Base-by-base conservation (phyloP, 2,329 filamentous ascomycete species). In the Colletotrichum coccodes region DNA sequence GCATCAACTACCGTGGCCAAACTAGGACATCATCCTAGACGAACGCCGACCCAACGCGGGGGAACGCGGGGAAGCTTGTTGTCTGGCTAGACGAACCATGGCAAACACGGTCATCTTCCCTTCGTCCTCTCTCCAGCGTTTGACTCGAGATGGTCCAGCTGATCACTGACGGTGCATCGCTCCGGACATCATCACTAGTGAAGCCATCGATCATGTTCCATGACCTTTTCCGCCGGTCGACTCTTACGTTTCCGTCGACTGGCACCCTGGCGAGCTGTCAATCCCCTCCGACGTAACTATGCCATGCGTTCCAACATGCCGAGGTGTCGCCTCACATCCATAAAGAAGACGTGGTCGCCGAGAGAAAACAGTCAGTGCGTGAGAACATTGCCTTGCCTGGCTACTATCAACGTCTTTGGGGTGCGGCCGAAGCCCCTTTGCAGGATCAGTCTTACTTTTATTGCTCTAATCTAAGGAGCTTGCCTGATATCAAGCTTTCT, bases 61-160 rank as follows among this genome's bases (percentile, higher is more conserved):
- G 30, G 56, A 59, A 46, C 56, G 40, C 23, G 56, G 40, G 40
- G 56, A 59, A 59, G 40, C 38, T 57, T 47, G 28, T 26, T 23
- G 40, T 47, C 28, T 59, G 23, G 6, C 40, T n/a, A n/a, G 30
- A 36, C 11, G n/a, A 46, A 26, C 42, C 47, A 28, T n/a, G 47
- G 14, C 26, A 30, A 26, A 21, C 28, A 34, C 47, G 40, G 56
- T 28, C 40, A 23, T 32, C 14, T 42, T 38, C 32, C 21, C 16
- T 54, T 36, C 16, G 38, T 28, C 34, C 21, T 54, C 16, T 8
- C 34, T 40, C 28, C 34, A 26, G 26, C 23, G 11, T 30, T 30
- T 56, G 34, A 36, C 34, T 56, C 9, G 21, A 30, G 18, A 6
- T 40, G 16, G 52, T 40, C 52, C 34, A 56, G 32, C 52, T 56